Percentiles rank a stretch among this genome's conserved stretches.
phyloP scores from a whole-genome alignment of 1,139 yeast species.

The Pichia sp. region DNA sequence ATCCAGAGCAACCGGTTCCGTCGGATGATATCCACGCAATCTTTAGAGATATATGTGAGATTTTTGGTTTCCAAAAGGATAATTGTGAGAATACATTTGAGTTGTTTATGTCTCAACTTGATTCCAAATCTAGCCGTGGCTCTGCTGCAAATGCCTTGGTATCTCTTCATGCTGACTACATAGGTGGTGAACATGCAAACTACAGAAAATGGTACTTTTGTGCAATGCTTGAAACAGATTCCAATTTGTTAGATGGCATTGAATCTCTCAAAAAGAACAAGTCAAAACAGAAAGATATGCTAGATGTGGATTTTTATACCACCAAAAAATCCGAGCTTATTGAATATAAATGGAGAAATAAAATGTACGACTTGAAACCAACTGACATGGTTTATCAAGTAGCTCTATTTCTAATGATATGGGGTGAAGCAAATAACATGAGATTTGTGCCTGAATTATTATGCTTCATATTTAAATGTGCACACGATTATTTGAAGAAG shows the following conservation, averaged over 20 bases:
- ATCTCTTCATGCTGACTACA: conserved; percentile 92
- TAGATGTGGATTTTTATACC: conserved; percentile 53
- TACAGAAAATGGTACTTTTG: conserved; percentile 96
- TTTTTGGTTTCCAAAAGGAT: conserved; percentile 96
- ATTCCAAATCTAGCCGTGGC: conserved; percentile 95
- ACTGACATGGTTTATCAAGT: conserved; percentile 85
- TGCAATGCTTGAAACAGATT: conserved; percentile 82
- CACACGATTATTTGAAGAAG: conserved; percentile 64
- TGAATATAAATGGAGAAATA: conserved; percentile 77
- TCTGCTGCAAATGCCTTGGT: conserved; percentile 92
- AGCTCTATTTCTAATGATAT: conserved; percentile 80
- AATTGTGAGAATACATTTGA: conserved; percentile 97
- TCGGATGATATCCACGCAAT: conserved; percentile 90
- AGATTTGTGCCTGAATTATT: conserved; percentile 88
- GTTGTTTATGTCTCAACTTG: conserved; percentile 88
- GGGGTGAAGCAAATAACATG: conserved; percentile 99
- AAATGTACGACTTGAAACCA: conserved; percentile 66
- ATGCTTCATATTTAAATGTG: conserved; percentile 91
- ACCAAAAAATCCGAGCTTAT: conserved; percentile 57
- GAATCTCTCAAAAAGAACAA: conserved; percentile 44
- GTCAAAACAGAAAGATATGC: conserved; percentile 32
- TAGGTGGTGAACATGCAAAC: conserved; percentile 90
- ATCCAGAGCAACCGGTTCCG: conserved; percentile 76
- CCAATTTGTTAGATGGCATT: conserved; percentile 42
- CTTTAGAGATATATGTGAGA: conserved; percentile 81